Conservation (phyloP, 345 rosid genomes). For the Pugionium dolabratum region DNA sequence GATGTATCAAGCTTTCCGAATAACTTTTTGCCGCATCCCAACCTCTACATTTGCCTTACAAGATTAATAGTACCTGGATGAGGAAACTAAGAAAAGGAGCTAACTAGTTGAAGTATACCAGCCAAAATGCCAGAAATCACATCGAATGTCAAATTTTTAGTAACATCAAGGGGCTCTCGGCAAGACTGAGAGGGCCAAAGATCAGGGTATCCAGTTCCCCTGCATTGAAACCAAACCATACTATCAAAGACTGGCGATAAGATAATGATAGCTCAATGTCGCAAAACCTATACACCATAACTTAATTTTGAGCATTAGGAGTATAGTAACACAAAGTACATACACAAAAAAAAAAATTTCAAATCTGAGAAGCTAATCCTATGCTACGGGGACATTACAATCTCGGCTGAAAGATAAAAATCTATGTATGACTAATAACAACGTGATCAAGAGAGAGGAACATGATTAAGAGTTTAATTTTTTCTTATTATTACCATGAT, state of each 20-base stretch:
- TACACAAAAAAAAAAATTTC: neutral
- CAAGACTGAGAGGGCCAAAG: slow-evolving; percentile 93
- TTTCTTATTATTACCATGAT: slow-evolving; percentile 61
- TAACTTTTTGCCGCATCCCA: neutral
- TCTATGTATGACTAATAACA: neutral
- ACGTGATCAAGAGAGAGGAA: slow-evolving; percentile 6
- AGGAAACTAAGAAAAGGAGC: slow-evolving; percentile 10
- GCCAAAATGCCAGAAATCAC: slow-evolving; percentile 78
- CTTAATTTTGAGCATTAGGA: slow-evolving; percentile 7
- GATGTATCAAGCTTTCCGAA: slow-evolving; percentile 13
- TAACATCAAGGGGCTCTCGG: slow-evolving; percentile 93
- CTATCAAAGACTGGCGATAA: neutral
- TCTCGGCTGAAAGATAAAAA: neutral
- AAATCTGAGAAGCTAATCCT: neutral
- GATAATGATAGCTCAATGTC: neutral
- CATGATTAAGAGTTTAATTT: no score
- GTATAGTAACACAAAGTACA: neutral
- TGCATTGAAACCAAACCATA: slow-evolving; percentile 46
- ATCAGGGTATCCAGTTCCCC: slow-evolving; percentile 94
- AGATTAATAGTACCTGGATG: slow-evolving; percentile 3
- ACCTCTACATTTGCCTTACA: slow-evolving; percentile 7
- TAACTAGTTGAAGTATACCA: slow-evolving; percentile 48
- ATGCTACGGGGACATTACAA: slow-evolving; percentile 7
- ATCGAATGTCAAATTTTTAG: slow-evolving; percentile 77
- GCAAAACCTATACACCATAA: neutral